Percentiles rank a stretch among this genome's conserved stretches.
phyloP scores from a whole-genome alignment of 169 alveolate genomes.

The Plasmodium vinckei region DNA sequence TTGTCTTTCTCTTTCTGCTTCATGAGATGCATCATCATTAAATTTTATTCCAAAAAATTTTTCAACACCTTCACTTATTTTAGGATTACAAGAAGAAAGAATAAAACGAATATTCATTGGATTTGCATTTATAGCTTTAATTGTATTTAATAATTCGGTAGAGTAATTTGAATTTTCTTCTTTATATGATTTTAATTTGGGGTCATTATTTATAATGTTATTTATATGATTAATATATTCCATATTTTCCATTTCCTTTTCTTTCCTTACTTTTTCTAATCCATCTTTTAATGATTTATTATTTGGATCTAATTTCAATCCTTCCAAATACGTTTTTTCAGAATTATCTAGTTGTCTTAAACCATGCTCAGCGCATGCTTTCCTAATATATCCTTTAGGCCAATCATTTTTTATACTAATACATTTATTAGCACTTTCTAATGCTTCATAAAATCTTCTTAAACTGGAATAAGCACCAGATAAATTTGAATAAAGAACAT shows the following conservation, averaged over 20 bases:
- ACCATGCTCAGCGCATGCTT: constrained; percentile 92
- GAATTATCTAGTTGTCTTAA: constrained; percentile 90
- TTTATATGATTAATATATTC: constrained; percentile 37
- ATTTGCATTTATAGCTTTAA: constrained; percentile 47
- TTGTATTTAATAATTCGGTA: constrained; percentile 40
- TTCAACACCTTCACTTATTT: constrained; percentile 71
- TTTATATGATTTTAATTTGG: constrained; percentile 52
- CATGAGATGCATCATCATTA: constrained; percentile 16
- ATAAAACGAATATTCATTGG: constrained; percentile 72
- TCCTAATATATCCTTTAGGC: constrained; percentile 94
- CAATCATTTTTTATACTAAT: constrained; percentile 93
- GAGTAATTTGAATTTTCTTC: constrained; percentile 67
- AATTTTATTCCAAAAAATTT: constrained; percentile 63
- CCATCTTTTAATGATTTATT: constrained; percentile 91
- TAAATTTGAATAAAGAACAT: constrained; percentile 94
- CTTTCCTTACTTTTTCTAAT: constrained; percentile 79
- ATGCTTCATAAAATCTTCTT: constrained; percentile 91
- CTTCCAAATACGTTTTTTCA: constrained; percentile 89
- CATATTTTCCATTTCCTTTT: constrained; percentile 53
- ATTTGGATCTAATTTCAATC: constrained; percentile 92
- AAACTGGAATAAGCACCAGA: constrained; percentile 94
- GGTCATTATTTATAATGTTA: constrained; percentile 76
- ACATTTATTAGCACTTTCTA: constrained; percentile 94
- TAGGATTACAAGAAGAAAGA: constrained; percentile 28
- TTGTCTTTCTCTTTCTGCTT: constrained; percentile 36